phyloP scores from a whole-genome alignment of 1,284 basidiomycete species.

The Meira nashicola region DNA sequence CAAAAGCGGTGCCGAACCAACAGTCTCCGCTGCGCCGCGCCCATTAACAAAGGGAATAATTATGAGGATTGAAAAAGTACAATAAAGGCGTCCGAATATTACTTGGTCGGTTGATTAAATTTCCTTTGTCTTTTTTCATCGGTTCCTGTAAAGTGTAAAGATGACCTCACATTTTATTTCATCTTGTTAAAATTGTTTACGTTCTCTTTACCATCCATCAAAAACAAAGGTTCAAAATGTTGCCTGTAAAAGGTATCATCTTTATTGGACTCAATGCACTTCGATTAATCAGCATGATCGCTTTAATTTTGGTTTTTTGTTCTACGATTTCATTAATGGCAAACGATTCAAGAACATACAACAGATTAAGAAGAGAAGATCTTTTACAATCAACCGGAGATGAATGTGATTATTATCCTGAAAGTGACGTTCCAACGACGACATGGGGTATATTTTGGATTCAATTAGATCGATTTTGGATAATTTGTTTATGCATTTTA shows the following conservation, averaged over 20 bases:
- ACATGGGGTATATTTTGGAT: constrained; percentile 39
- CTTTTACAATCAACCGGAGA: constrained; percentile 18
- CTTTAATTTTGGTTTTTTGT: constrained; percentile 23
- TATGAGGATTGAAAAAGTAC: too few relatives aligned
- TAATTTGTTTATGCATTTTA: constrained; percentile 17
- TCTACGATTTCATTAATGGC: constrained; percentile 26
- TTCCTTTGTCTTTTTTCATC: too few relatives aligned
- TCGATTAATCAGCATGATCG: constrained; percentile 25
- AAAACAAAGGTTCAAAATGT: constrained; percentile 7
- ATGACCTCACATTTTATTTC: too few relatives aligned
- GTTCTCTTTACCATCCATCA: too few relatives aligned
- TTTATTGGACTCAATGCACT: constrained; percentile 30
- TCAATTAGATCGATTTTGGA: constrained; percentile 26
- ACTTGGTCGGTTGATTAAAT: too few relatives aligned
- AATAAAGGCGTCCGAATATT: too few relatives aligned
- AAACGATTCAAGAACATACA: neutral
- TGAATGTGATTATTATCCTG: constrained; percentile 22
- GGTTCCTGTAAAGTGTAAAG: too few relatives aligned
- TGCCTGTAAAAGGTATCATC: constrained; percentile 13
- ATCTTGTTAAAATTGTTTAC: too few relatives aligned
- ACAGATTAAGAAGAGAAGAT: neutral
- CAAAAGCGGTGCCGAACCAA: too few relatives aligned
- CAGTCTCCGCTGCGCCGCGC: too few relatives aligned
- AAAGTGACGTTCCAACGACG: constrained; percentile 33
- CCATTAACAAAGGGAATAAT: too few relatives aligned